These are phyloP conservation scores for Pseudogymnoascus sp. DNA, from an alignment of 2,329 filamentous ascomycete genomes.

Conservation along the genomic window DNA sequence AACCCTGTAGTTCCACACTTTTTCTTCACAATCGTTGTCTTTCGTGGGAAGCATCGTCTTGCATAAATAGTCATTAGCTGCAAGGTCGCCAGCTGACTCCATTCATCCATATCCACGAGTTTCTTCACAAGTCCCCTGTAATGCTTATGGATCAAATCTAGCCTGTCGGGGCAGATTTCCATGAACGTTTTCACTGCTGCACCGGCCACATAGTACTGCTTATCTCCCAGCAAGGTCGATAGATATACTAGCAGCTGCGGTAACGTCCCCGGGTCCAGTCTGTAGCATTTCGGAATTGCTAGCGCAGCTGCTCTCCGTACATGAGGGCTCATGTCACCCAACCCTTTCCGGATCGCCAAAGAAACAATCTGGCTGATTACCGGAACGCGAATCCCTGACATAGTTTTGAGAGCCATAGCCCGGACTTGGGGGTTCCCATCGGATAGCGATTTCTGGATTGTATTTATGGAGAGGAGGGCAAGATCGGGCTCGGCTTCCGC, in stretches of 20 bases:
- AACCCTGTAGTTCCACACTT: constrained; percentile 57
- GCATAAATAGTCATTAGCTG: constrained; percentile 77
- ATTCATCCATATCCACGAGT: constrained; percentile 98
- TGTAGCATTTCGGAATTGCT: constrained; percentile 92
- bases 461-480: constrained; percentile 93
- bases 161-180: constrained; percentile 77
- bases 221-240: constrained; percentile 70
- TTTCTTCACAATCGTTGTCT: constrained; percentile 50
- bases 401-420: constrained; percentile 86
- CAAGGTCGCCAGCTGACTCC: constrained; percentile 82
- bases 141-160: constrained; percentile 85
- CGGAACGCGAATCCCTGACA: constrained; percentile 94
- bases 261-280: constrained; percentile 75
- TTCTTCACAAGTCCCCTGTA: constrained; percentile 81
- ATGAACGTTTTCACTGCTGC: constrained; percentile 84
- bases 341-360: constrained; percentile 88
- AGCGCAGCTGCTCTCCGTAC: constrained; percentile 89
- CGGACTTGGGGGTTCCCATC: constrained; percentile 86
- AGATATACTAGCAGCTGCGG: constrained; percentile 82
- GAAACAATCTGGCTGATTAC: constrained; percentile 98
- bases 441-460: constrained; percentile 94
- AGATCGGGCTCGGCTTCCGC: constrained; percentile 94
- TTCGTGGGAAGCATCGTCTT: constrained; percentile 75
- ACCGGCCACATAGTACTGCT: constrained; percentile 93
- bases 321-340: constrained; percentile 86